Evolutionary conservation across 2,329 filamentous ascomycete species (phyloP).

Genomic region (Talaromyces amestolkiae): DNA sequence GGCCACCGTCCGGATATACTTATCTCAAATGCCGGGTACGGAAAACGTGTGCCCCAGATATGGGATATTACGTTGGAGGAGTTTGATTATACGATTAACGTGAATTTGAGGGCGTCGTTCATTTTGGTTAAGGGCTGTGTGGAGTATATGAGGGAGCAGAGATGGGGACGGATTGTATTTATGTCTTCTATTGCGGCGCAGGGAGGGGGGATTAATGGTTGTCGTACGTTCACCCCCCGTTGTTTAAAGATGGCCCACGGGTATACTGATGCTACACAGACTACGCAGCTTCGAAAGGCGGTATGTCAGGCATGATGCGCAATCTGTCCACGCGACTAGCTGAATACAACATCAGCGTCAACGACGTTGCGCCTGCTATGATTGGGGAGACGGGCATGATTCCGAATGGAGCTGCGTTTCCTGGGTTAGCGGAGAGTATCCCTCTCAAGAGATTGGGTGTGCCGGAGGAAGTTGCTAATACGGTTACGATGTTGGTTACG

Average conservation of each 20-base stretch:
- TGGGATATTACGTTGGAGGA: conserved; percentile 62
- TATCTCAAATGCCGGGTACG: conserved; percentile 65
- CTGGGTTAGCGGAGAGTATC: conserved; percentile 60
- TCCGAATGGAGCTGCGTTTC: conserved; percentile 55
- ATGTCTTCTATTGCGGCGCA: conserved; percentile 63
- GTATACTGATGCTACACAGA: conserved; percentile 25
- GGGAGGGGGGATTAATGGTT: conserved; percentile 64
- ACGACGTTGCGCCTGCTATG: conserved; percentile 68
- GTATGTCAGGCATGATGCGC: conserved; percentile 63
- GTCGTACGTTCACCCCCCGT: conserved; percentile 34
- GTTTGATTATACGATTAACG: conserved; percentile 61
- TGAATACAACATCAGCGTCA: conserved; percentile 61
- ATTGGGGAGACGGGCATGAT: conserved; percentile 65
- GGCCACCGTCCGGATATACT: conserved; percentile 56
- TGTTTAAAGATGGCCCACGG: not conserved
- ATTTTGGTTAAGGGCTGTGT: conserved; percentile 60
- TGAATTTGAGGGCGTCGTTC: conserved; percentile 64
- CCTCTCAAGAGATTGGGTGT: conserved; percentile 59
- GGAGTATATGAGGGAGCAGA: conserved; percentile 58
- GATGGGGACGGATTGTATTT: conserved; percentile 64
- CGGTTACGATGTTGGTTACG: conserved; percentile 59
- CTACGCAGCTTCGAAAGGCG: conserved; percentile 61
- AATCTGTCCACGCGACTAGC: conserved; percentile 61
- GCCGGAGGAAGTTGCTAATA: conserved; percentile 60
- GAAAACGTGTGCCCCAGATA: conserved; percentile 57